Base-by-base conservation (phyloP, 2,329 filamentous ascomycete species). In the Reticulascus tulasneorum region DNA sequence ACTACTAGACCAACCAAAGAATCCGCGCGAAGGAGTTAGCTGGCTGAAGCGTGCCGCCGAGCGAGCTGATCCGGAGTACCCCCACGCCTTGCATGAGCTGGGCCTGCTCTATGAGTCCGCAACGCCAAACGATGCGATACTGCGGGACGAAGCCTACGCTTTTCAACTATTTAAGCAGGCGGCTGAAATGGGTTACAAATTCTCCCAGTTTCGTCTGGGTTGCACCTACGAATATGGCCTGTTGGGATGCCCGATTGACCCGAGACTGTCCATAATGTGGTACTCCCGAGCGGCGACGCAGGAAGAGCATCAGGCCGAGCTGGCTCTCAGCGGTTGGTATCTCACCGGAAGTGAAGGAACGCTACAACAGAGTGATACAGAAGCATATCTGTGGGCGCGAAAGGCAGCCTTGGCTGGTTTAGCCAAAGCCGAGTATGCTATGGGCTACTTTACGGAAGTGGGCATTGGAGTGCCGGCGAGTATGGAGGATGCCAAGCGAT, bases 371-470 rank as follows among this genome's bases (percentile, higher is more conserved):
- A 94, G 83, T 56, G 93, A 98, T 51, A 94, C 87, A 0, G 93
- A 98, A 59, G 93, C 93, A 1, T 98, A 96, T 58, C 75, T 98
- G 3, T 98, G 93, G 93, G 91, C 93, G 9, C 75, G 91, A 16
- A 97, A 96, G 63, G 91, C 93, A 3, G 93, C 93, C 1, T 79
- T 82, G 46, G 85, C 88, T 4, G 89, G 91, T 4, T 64, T 96
- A 23, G 82, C 88, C 7, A 98, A 97, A 69, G 93, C 93, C 0
- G 86, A 97, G 65, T 97, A 96, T 63, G 93, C 91, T 0, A 95
- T 98, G 85, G 93, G 93, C 0, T 96, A 97, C 63, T 96, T 94
- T 56, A 94, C 87, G 1, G 93, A 98, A 62, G 83, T 93, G 31
- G 93, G 93, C 10, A 97, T 98, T 50, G 93, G 93, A 20, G 82